Evolutionary conservation across 495 filamentous ascomycete genomes (phyloP).

Genomic region (Xylaria palmicola): DNA sequence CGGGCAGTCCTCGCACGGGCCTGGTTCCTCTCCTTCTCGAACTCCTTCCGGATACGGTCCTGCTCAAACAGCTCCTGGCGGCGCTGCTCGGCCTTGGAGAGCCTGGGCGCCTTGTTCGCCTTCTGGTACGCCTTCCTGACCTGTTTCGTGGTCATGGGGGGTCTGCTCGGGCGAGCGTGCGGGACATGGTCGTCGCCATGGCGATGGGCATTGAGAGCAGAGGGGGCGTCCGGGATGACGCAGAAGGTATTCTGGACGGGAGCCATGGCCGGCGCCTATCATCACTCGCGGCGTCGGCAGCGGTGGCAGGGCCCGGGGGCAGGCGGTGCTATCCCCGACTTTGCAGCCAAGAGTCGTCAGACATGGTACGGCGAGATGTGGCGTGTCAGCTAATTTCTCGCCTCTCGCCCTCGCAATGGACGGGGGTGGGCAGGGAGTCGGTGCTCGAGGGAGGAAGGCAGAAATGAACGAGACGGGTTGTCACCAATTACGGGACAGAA

Average conservation of each 20-base stretch:
- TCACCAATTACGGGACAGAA: no score
- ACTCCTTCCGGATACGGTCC: constrained; percentile 43
- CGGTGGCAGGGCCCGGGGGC: neutral
- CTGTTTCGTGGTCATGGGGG: constrained; percentile 48
- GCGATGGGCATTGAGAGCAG: constrained; percentile 20
- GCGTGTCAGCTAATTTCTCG: neutral
- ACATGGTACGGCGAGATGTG: constrained; percentile 6
- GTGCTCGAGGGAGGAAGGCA: neutral
- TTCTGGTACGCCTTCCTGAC: constrained; percentile 40
- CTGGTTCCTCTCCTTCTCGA: constrained; percentile 43
- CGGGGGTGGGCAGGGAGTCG: neutral
- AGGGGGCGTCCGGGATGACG: constrained; percentile 28
- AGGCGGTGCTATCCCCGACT: neutral
- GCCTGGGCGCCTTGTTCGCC: constrained; percentile 30
- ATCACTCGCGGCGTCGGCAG: neutral
- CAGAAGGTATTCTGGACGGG: constrained; percentile 33
- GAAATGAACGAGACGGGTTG: no score
- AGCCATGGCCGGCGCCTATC: constrained; percentile 16
- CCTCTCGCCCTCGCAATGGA: neutral
- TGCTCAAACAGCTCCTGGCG: constrained; percentile 43
- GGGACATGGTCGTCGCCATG: constrained; percentile 1
- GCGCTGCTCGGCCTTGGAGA: constrained; percentile 43
- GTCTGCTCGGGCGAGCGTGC: constrained; percentile 12
- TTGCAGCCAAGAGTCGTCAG: neutral
- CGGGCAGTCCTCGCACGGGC: constrained; percentile 35